Evolutionary conservation across 2,329 filamentous ascomycete species (phyloP), one percentile per base, ranked within the genome.

Genomic region (Colletotrichum sp.): DNA sequence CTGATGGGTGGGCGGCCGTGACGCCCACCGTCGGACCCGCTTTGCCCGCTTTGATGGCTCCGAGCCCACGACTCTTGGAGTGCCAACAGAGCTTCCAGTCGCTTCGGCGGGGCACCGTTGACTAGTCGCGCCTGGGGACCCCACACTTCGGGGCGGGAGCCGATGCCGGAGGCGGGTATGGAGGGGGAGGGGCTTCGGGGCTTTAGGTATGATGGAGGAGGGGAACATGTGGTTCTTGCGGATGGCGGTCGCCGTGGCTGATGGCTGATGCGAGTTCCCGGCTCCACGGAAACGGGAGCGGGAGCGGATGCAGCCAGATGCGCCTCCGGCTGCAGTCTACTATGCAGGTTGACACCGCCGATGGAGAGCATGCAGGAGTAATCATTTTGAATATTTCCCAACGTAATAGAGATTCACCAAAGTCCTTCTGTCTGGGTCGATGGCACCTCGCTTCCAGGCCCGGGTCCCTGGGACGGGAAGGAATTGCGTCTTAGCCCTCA

Each of bases 21-120:
- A 73, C 73, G 57, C 63, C 73, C 64, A 73, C 73, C 27, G 73
- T 76, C 44, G 49, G 73, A 76, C 73, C 73, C 73, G 73, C 73
- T 73, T 15, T 57, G 62, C 62, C 62, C 62, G 62, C 62, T 64
- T 64, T 64, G 62, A 64, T 64, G 32, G 34, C 62, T 64, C 59
- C 16, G 27, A 34, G 57, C 29, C 68, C 68, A 30, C 27, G 57
- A 44, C 30, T 36, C 66, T 25, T n/a, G 8, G 57, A 29, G 64
- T 19, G 22, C 29, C 22, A 52, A 52, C 44, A 52, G 44, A n/a
- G 19, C 44, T 39, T 71, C 34, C 32, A 70, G 67, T 25, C 49
- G 49, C 16, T 30, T 30, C 61, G 59, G 59, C 68, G 68, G 68
- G 57, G 57, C 59, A 25, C 68, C 55, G 68, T 34, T 49, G 67